phyloP scores from a whole-genome alignment of 2,329 filamentous ascomycete genomes.

The Tolypocladium guangdongense region DNA sequence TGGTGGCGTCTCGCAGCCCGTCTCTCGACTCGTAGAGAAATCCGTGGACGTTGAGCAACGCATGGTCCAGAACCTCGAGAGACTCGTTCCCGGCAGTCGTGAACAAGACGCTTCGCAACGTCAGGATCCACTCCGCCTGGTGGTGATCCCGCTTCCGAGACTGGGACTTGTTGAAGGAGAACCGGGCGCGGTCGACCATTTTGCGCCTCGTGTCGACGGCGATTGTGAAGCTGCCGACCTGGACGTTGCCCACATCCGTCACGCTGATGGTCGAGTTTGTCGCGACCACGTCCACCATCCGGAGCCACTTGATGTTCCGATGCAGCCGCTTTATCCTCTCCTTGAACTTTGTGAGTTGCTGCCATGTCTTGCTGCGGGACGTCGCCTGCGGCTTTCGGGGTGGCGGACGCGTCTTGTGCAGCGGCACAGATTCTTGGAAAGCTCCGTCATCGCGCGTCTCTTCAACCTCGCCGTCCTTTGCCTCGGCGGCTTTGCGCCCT shows the following conservation, averaged over 20 bases:
- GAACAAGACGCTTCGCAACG: constrained; percentile 76
- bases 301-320: constrained; percentile 76
- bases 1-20: constrained; percentile 78
- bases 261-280: constrained; percentile 69
- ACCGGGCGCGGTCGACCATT: constrained; percentile 79
- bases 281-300: constrained; percentile 79
- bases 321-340: constrained; percentile 81
- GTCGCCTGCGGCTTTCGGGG: constrained; percentile 12
- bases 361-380: constrained; percentile 65
- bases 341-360: constrained; percentile 65
- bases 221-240: constrained; percentile 74
- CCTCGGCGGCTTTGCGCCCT: constrained; percentile 27
- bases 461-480: constrained; percentile 13
- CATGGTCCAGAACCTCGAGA: constrained; percentile 78
- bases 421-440: not conserved
- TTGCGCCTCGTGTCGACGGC: constrained; percentile 86
- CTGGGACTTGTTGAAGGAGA: constrained; percentile 68
- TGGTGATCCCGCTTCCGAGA: constrained; percentile 40
- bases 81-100: constrained; percentile 76
- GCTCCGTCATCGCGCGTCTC: not conserved
- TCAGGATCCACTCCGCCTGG: constrained; percentile 91
- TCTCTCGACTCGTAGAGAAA: constrained; percentile 77
- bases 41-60: constrained; percentile 83
- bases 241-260: constrained; percentile 70
- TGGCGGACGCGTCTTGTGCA: constrained; percentile 6